Evolutionary conservation across 495 filamentous ascomycete genomes (phyloP).

Genomic region (Neurospora pannonica): DNA sequence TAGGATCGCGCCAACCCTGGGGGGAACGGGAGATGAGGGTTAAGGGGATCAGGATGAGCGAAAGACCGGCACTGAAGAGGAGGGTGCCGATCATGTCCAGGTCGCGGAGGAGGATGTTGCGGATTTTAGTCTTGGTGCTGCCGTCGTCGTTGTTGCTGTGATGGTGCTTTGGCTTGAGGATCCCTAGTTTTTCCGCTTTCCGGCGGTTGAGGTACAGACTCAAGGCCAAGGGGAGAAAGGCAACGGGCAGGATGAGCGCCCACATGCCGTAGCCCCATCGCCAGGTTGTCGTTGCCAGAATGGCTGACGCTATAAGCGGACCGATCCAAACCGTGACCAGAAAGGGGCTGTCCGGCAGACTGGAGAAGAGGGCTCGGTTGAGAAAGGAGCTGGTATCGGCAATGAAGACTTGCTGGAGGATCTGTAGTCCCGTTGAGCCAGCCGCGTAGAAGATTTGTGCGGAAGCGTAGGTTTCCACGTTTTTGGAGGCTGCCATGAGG

Average conservation of each 20-base stretch:
- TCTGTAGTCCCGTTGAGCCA: conserved; percentile 42
- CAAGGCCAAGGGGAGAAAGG: conserved; percentile 41
- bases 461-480: conserved; percentile 34
- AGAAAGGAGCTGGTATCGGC: conserved; percentile 56
- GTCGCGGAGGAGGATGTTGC: conserved; percentile 39
- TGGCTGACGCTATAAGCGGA: conserved; percentile 31
- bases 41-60: conserved; percentile 56
- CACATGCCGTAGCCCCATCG: conserved; percentile 54
- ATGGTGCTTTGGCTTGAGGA: conserved; percentile 17
- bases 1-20: conserved; percentile 40
- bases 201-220: conserved; percentile 45
- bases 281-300: conserved; percentile 42
- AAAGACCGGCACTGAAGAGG: conserved; percentile 46
- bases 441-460: conserved; percentile 40
- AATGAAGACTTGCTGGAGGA: conserved; percentile 52
- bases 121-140: conserved; percentile 11
- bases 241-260: conserved; percentile 45
- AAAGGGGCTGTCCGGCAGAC: conserved; percentile 50
- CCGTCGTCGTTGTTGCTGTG: background rate
- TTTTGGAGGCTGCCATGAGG: conserved; percentile 26
- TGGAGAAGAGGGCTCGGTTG: conserved; percentile 53
- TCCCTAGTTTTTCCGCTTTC: conserved; percentile 38
- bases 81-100: conserved; percentile 51
- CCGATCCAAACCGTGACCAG: conserved; percentile 50
- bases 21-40: conserved; percentile 41